Percentiles rank a stretch among this genome's conserved stretches.
phyloP scores from a whole-genome alignment of 441 rosid genomes.

The Eutrema salsugineum region DNA sequence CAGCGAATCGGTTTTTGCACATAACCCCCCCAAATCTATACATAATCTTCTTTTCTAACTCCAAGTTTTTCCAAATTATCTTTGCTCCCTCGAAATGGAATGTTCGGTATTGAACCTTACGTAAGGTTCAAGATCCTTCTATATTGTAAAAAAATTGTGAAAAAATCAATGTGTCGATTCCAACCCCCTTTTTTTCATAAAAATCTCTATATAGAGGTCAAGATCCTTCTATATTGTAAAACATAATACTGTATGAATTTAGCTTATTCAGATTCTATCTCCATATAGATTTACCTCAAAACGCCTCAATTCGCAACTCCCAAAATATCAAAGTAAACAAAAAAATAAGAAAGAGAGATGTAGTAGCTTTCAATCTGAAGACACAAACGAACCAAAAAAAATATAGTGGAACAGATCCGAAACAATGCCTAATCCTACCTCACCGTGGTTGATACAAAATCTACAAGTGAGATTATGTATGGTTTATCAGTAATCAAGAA shows the following conservation, averaged over 20 bases:
- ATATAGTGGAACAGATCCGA: conserved; percentile 7
- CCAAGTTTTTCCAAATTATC: neutral
- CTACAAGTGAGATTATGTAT: conserved; percentile 13
- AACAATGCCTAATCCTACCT: conserved; percentile 9
- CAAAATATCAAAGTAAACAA: neutral
- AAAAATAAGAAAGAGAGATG: neutral
- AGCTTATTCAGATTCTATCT: too few relatives aligned
- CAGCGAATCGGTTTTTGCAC: neutral
- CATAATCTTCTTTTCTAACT: neutral
- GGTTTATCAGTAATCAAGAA: conserved; percentile 12
- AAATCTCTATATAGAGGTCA: too few relatives aligned
- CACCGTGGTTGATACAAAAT: conserved; percentile 8
- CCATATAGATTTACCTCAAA: too few relatives aligned
- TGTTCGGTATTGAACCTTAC: too few relatives aligned
- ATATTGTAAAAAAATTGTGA: too few relatives aligned
- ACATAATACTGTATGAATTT: too few relatives aligned
- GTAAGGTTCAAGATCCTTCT: too few relatives aligned
- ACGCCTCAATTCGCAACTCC: neutral
- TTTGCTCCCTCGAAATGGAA: too few relatives aligned
- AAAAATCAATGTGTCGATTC: too few relatives aligned
- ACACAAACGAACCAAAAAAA: neutral
- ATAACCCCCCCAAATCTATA: neutral
- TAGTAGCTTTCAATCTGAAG: neutral
- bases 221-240: too few relatives aligned
- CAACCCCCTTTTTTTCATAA: too few relatives aligned